These are phyloP conservation scores for Flaveria sonorensis DNA, from an alignment of 129 eudicot genomes.

Conservation along the genomic window DNA sequence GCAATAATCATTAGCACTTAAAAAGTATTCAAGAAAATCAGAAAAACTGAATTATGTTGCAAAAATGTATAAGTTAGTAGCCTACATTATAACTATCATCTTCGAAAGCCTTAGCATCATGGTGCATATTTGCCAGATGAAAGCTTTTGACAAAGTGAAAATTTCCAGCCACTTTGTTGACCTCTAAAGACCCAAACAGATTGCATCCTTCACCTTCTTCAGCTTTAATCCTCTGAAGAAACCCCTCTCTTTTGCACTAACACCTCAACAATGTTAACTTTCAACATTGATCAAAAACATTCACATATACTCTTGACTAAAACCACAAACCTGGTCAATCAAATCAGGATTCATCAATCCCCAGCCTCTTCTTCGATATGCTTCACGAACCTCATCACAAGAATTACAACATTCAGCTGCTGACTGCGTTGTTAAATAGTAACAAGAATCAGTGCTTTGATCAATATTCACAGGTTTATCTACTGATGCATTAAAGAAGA, in stretches of 20 bases:
- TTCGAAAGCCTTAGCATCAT: constrained; percentile 53
- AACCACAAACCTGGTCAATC: constrained; percentile 79
- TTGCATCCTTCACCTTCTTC: constrained; percentile 99
- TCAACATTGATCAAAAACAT: neutral
- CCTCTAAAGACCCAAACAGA: constrained; percentile 75
- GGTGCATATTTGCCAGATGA: constrained; percentile 59
- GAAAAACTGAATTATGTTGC: constrained; percentile 1
- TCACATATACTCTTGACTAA: constrained; percentile 12
- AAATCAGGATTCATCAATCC: constrained; percentile 78
- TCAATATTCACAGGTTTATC: neutral
- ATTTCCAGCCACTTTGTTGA: constrained; percentile 94
- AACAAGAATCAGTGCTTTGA: constrained; percentile 20
- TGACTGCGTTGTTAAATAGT: constrained; percentile 50
- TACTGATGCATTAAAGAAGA: neutral
- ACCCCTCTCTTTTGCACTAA: constrained; percentile 96
- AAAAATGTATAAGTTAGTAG: constrained; percentile 26
- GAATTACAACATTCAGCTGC: constrained; percentile 90
- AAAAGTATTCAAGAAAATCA: constrained; percentile 7
- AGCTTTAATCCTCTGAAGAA: constrained; percentile 73
- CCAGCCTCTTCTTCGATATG: constrained; percentile 92
- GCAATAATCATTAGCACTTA: constrained; percentile 31
- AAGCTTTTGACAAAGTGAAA: constrained; percentile 91
- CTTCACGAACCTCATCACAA: constrained; percentile 98
- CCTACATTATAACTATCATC: constrained; percentile 76
- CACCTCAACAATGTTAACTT: constrained; percentile 24